phyloP scores from a whole-genome alignment of 768 basidiomycete species.

The Pulveroboletus ravenelii region DNA sequence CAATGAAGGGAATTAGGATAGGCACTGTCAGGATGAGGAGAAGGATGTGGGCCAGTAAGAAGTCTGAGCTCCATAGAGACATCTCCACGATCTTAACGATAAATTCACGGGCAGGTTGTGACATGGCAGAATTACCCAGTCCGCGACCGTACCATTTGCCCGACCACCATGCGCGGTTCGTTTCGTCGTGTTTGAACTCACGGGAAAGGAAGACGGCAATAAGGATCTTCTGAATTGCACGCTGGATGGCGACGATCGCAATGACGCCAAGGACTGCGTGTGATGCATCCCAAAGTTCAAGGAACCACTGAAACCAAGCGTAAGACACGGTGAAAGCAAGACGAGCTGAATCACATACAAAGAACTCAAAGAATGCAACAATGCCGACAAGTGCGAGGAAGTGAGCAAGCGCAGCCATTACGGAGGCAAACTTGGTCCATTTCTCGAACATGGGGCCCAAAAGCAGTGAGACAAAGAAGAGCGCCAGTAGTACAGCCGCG shows the following conservation, averaged over 20 bases:
- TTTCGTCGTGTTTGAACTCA: conserved; percentile 98
- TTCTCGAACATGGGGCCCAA: conserved; percentile 84
- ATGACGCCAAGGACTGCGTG: conserved; percentile 94
- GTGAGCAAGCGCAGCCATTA: conserved; percentile 93
- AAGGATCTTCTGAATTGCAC: conserved; percentile 89
- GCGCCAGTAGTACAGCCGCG: conserved; percentile 72
- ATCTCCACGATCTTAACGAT: conserved; percentile 98
- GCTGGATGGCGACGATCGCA: conserved; percentile 83
- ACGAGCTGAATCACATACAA: conserved; percentile 50
- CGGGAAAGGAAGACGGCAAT: conserved; percentile 93
- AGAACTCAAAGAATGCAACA: conserved; percentile 92
- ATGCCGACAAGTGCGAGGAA: conserved; percentile 74
- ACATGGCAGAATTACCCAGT: conserved; percentile 85
- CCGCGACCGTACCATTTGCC: conserved; percentile 97
- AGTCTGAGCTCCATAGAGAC: conserved; percentile 95
- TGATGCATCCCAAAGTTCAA: conserved; percentile 94
- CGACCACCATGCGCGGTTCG: conserved; percentile 99
- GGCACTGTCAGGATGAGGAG: conserved; percentile 85
- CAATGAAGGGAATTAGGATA: conserved; percentile 79
- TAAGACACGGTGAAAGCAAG: conserved; percentile 31
- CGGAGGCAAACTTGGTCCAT: conserved; percentile 83
- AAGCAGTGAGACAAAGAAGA: conserved; percentile 93
- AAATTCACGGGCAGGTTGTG: conserved; percentile 95
- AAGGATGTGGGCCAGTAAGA: conserved; percentile 79
- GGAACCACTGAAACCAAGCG: conserved; percentile 67